These are phyloP conservation scores for Aspergillus carlsbadensis DNA, from an alignment of 495 filamentous ascomycete genomes.

Conservation along the genomic window DNA sequence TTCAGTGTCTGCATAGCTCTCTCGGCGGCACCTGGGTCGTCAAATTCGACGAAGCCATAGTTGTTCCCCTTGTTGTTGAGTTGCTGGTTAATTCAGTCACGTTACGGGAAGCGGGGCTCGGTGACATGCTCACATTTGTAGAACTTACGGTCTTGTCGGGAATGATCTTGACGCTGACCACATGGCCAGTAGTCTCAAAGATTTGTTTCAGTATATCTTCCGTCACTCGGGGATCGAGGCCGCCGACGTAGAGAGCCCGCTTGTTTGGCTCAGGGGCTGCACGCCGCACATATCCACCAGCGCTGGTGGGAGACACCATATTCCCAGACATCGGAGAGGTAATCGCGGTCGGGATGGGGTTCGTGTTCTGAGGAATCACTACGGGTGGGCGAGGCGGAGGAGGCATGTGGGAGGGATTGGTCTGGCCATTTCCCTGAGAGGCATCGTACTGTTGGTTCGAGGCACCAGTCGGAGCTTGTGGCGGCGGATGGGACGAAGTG, in stretches of 20 bases:
- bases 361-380: slow-evolving; percentile 93
- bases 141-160: slow-evolving; percentile 93
- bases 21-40: slow-evolving; percentile 94
- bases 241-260: slow-evolving; percentile 93
- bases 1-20: slow-evolving; percentile 97
- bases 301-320: slow-evolving; percentile 80
- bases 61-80: slow-evolving; percentile 94
- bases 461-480: slow-evolving; percentile 64
- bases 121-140: background rate
- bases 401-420: slow-evolving; percentile 76
- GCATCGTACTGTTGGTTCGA: slow-evolving; percentile 71
- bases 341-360: slow-evolving; percentile 91
- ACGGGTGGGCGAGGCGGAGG: slow-evolving; percentile 86
- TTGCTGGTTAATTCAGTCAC: slow-evolving; percentile 32
- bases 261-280: slow-evolving; percentile 98
- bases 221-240: slow-evolving; percentile 90
- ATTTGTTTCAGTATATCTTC: slow-evolving; percentile 97
- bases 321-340: slow-evolving; percentile 77
- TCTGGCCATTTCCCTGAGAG: slow-evolving; percentile 60
- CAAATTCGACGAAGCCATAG: slow-evolving; percentile 99
- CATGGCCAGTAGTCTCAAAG: slow-evolving; percentile 97
- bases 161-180: slow-evolving; percentile 98
- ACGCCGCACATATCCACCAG: slow-evolving; percentile 80
- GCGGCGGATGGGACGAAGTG: slow-evolving; percentile 58
- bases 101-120: background rate